Evolutionary conservation across 257 asterid genomes (phyloP), one percentile per base, ranked within the genome.

Genomic region (Solanum chaucha): DNA sequence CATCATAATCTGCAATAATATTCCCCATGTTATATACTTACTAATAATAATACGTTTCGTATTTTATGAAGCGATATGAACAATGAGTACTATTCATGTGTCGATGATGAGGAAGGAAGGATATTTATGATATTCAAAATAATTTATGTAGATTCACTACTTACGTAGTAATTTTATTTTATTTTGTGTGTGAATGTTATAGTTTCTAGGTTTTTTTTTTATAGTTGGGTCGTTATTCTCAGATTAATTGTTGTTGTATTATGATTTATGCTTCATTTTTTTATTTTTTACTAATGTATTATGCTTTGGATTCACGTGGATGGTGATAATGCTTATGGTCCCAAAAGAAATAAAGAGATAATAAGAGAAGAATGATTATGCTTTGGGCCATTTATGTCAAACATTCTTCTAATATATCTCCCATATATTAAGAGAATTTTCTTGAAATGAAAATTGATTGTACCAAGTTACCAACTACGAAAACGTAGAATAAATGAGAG

Each of bases 1-100:
- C 24, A 88, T 89, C 88, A 92, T 80, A 5, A 85, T 46, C 98
- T 95, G 94, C 13, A 7, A 44, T 12, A 77, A 9, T 22, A 5
- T 6, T 22, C 8, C 32, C 26, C 14, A 38, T 22, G 26, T 74
- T 36, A 22, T 74, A 22, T 73, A 41, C 14, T n/a, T 15, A 51
- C 20, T 51, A 51, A 51, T 44, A 38, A 10, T 40, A 41, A 5
- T 75, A 75, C 8, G 34, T 11, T 38, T n/a, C 58, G 24, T 75
- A 75, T 38, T 75, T 38, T 20, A 20, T 73, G 81, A 3, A 35
- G 8, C 8, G 17, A 35, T 20, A 38, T 75, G 6, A 7, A 77
- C 1, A 3, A 3, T 38, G 19, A 22, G 10, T 10, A 15, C 8
- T 51, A 3, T 75, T 11, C 22, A n/a, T n/a, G 3, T 3, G 0